These are phyloP conservation scores for Hondaea fermentalgiana DNA, from an alignment of 108 stramenopile genomes.

Conservation along the genomic window DNA sequence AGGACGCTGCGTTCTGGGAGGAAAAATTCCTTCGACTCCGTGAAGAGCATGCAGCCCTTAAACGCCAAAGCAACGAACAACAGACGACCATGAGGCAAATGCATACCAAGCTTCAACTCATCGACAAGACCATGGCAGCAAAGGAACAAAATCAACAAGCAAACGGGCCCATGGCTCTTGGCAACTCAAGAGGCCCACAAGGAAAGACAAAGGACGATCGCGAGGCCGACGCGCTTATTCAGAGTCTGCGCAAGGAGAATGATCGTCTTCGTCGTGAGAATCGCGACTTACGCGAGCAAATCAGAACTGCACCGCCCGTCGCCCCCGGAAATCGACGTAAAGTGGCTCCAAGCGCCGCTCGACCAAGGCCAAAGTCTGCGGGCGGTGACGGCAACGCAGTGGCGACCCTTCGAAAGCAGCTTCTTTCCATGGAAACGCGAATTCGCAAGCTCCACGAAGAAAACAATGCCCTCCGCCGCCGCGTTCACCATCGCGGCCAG, in stretches of 20 bases:
- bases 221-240: constrained; percentile 7
- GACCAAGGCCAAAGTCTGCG: neutral
- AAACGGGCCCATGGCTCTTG: neutral
- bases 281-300: neutral
- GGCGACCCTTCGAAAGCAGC: constrained; percentile 23
- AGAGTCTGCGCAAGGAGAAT: neutral
- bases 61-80: constrained; percentile 37
- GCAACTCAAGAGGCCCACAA: neutral
- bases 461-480: constrained; percentile 28
- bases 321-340: neutral
- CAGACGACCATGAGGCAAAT: constrained; percentile 22
- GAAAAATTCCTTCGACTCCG: constrained; percentile 31
- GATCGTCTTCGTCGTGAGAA: neutral
- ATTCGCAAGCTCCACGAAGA: neutral
- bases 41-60: constrained; percentile 33
- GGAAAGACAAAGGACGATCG: constrained; percentile 12
- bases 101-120: neutral
- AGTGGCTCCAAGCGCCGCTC: neutral
- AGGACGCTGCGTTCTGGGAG: constrained; percentile 25
- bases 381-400: neutral
- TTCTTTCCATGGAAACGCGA: constrained; percentile 25
- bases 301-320: neutral
- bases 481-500: neutral
- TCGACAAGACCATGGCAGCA: neutral
- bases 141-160: neutral